Conservation (phyloP, 176 grass and related monocot species). For the Aegilops longissima region DNA sequence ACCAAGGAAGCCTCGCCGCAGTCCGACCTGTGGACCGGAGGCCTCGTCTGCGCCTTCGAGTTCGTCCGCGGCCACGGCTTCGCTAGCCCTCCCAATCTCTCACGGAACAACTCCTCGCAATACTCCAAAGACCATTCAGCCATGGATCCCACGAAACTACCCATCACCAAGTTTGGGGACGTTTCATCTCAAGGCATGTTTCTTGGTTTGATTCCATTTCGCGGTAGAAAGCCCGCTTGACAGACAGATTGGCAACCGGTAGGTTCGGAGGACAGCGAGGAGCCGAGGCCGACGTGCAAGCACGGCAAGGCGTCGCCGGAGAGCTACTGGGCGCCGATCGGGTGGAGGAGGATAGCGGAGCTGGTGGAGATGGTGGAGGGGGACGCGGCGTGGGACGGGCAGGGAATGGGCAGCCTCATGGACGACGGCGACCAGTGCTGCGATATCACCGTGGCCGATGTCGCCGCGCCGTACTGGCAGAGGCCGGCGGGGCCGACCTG, state of each 20-base stretch:
- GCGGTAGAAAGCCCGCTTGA: not conserved
- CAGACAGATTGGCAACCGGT: not conserved
- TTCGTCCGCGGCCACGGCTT: conserved; percentile 32
- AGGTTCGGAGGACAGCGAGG: conserved; percentile 27
- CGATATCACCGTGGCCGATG: conserved; percentile 53
- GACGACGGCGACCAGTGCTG: conserved; percentile 21
- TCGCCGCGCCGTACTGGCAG: conserved; percentile 50
- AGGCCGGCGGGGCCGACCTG: conserved; percentile 52
- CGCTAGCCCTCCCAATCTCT: conserved; percentile 9
- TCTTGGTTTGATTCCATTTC: not conserved
- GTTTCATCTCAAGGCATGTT: not conserved
- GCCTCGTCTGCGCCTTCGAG: conserved; percentile 64
- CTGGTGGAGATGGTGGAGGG: conserved; percentile 37
- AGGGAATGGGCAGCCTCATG: conserved; percentile 13
- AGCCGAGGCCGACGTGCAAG: conserved; percentile 24
- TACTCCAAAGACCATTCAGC: not conserved
- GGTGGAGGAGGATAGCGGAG: conserved; percentile 52
- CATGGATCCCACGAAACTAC: not conserved
- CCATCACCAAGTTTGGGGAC: not conserved
- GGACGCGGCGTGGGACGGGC: conserved; percentile 35
- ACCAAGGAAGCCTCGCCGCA: conserved; percentile 6
- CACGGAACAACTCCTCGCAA: conserved; percentile 12
- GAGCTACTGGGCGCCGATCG: conserved; percentile 47
- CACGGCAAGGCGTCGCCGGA: conserved; percentile 29
- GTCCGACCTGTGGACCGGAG: conserved; percentile 48